These are phyloP conservation scores for Senna siamea DNA, from an alignment of 306 rosid species.

Conservation along the genomic window DNA sequence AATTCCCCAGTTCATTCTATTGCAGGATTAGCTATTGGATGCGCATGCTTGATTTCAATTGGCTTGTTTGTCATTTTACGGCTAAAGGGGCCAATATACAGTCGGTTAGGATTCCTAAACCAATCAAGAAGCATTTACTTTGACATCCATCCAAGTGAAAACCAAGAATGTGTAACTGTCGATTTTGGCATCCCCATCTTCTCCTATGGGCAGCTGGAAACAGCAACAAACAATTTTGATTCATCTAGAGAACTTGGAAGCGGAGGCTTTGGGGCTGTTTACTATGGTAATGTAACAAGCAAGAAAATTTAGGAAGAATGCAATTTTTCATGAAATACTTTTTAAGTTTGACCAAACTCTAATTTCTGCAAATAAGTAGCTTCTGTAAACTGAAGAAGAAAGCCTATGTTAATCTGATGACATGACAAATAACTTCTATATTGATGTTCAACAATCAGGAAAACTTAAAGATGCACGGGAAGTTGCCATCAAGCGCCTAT, in stretches of 20 bases:
- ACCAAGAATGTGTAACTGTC: constrained; percentile 20
- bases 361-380: too few species aligned
- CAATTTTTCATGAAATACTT: too few species aligned
- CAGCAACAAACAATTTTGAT: constrained; percentile 63
- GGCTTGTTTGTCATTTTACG: too few species aligned
- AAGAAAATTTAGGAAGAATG: too few species aligned
- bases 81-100: too few species aligned
- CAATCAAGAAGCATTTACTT: constrained; percentile 11
- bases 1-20: too few species aligned
- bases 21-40: too few species aligned
- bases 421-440: constrained; percentile 2
- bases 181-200: constrained; percentile 41
- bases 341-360: too few species aligned
- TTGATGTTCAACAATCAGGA: constrained; percentile 47
- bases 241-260: constrained; percentile 57
- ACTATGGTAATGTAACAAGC: constrained; percentile 42
- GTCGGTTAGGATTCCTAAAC: background rate
- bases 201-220: constrained; percentile 43
- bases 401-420: too few species aligned
- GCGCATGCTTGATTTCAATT: too few species aligned
- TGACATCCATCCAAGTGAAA: background rate
- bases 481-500: constrained; percentile 77
- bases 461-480: constrained; percentile 76
- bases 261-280: constrained; percentile 50
- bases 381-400: background rate